These are phyloP conservation scores for Nemania sp. DNA, from an alignment of 2,329 filamentous ascomycete genomes.

Conservation along the genomic window DNA sequence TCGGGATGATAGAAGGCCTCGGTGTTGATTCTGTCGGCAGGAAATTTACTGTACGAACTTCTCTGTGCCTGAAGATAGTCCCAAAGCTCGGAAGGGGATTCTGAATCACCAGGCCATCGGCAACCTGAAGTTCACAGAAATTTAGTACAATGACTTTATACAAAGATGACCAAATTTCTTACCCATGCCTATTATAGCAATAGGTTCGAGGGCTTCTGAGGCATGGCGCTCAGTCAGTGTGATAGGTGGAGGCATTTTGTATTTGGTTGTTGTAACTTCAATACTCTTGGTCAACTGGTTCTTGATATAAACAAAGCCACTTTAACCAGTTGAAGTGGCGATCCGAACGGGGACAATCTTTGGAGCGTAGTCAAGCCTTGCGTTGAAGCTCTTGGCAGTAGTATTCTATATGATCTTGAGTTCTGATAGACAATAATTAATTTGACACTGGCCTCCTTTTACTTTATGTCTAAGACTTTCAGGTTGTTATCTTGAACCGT, in stretches of 20 bases:
- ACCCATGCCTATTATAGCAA: constrained; percentile 17
- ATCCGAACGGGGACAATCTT: too few relatives aligned
- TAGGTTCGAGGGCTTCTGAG: constrained; percentile 6
- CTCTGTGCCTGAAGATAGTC: neutral
- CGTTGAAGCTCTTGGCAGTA: too few relatives aligned
- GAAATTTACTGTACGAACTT: constrained; percentile 5
- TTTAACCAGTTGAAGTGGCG: too few relatives aligned
- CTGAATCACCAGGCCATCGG: constrained; percentile 9
- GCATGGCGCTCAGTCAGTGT: neutral
- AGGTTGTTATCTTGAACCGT: too few relatives aligned
- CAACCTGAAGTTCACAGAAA: neutral
- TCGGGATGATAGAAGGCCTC: constrained; percentile 14
- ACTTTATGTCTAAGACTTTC: too few relatives aligned
- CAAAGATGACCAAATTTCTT: neutral
- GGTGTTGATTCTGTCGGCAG: neutral
- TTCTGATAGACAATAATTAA: too few relatives aligned
- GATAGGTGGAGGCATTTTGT: constrained; percentile 2
- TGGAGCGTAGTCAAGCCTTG: too few relatives aligned
- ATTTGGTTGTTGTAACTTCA: neutral
- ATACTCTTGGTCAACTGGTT: neutral
- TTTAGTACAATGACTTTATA: neutral
- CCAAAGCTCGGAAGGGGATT: constrained; percentile 10
- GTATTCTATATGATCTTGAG: too few relatives aligned
- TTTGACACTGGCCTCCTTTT: too few relatives aligned
- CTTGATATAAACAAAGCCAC: too few relatives aligned